Evolutionary conservation across 176 grass and related monocot genomes (phyloP), one percentile per base, ranked within the genome.

Genomic region (Elymus sibiricus): DNA sequence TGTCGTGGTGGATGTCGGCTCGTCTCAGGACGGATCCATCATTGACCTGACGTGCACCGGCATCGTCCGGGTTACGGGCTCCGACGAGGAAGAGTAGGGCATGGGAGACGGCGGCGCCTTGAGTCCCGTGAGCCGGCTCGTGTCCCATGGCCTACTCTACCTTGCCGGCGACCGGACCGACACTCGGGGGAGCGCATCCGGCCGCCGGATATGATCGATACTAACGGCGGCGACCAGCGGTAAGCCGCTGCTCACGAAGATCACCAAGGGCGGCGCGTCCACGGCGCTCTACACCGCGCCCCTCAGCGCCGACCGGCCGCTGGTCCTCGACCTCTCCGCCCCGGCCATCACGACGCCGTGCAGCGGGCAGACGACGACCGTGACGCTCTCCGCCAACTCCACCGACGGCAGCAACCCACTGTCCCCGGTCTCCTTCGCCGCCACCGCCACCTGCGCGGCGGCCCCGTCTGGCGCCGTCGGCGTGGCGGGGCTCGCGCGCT

Each of bases 351-450:
- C 87, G 58, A 16, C 13, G 29, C 8, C 13, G 5, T 64, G 83
- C 17, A 2, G 83, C 15, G 68, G 61, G 2, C 8, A 72, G 9
- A 46, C 70, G 66, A 31, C 4, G 89, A 95, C 74, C 0, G 62
- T 55, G 3, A 14, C n/a, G 35, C 62, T 98, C 56, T 79, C 85
- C 1, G 59, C 90, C 17, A 89, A 88, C 67, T 39, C 93, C 70
- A 98, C 95, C 65, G 32, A 98, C 26, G 95, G 95, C 32, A 78
- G 28, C 22, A 93, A 93, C 76, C 91, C 93, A 1, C 87, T 81
- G 0, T 38, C 42, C 34, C 15, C 64, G 9, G 60, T 93, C 7
- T 24, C 37, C n/a, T 86, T 88, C 59, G 1, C 70, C n/a, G 79
- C 86, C n/a, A 85, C 85, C 22, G 80, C 89, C 56, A 42, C 86